Evolutionary conservation across 2,329 filamentous ascomycete genomes (phyloP).

Genomic region (Colletotrichum noveboracense): DNA sequence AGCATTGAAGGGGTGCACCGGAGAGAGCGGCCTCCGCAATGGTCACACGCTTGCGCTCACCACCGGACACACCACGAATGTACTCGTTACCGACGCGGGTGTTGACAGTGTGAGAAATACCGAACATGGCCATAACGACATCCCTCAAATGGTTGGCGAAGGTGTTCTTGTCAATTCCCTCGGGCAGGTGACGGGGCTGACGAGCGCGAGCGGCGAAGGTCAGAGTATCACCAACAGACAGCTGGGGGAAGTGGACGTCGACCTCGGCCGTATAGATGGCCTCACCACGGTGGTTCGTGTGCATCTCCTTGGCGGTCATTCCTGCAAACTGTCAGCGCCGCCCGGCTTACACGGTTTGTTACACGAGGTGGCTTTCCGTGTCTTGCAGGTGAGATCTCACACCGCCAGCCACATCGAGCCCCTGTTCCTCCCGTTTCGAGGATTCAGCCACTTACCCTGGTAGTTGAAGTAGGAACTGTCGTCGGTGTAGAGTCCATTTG

Average conservation of each 20-base stretch:
- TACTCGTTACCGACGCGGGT: constrained; percentile 79
- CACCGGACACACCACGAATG: constrained; percentile 75
- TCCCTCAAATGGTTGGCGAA: constrained; percentile 71
- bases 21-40: constrained; percentile 67
- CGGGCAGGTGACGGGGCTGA: constrained; percentile 65
- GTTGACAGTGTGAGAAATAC: constrained; percentile 75
- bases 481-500: constrained; percentile 78
- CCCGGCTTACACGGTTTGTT: not conserved
- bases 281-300: constrained; percentile 79
- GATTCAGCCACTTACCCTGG: constrained; percentile 59
- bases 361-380: not conserved
- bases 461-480: constrained; percentile 80
- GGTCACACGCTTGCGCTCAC: constrained; percentile 73
- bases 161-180: constrained; percentile 56
- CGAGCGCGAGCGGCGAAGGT: constrained; percentile 77
- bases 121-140: constrained; percentile 78
- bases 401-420: not conserved
- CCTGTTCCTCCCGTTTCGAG: not conserved
- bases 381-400: not conserved
- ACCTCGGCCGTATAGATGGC: constrained; percentile 88
- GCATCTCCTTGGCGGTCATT: constrained; percentile 75
- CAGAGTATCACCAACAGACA: constrained; percentile 80
- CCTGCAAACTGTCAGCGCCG: constrained; percentile 41
- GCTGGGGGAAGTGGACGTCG: constrained; percentile 80
- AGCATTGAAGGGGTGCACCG: constrained; percentile 65